phyloP scores from a whole-genome alignment of 2,329 filamentous ascomycete species.

The Phialocephala subalpina region DNA sequence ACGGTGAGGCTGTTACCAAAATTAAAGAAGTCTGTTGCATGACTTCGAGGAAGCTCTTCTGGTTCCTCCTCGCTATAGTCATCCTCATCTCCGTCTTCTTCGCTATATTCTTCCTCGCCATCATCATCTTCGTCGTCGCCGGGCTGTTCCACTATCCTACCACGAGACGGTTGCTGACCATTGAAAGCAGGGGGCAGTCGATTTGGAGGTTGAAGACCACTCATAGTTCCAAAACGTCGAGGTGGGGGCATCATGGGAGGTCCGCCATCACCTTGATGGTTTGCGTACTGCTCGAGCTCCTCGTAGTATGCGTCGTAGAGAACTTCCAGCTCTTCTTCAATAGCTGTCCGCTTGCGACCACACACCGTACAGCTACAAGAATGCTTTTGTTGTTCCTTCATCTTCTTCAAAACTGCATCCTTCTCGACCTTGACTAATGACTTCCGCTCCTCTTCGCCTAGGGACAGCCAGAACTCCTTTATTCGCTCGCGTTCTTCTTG shows the following conservation, averaged over 20 bases:
- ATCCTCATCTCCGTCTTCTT: slow-evolving; percentile 66
- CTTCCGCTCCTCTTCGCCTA: slow-evolving; percentile 94
- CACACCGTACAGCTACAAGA: slow-evolving; percentile 98
- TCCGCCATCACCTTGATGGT: slow-evolving; percentile 77
- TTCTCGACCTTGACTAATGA: slow-evolving; percentile 98
- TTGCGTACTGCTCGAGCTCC: slow-evolving; percentile 96
- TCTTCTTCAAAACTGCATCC: slow-evolving; percentile 96
- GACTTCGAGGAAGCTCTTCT: slow-evolving; percentile 70
- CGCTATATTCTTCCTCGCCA: slow-evolving; percentile 51
- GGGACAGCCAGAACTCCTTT: slow-evolving; percentile 95
- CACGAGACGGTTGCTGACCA: slow-evolving; percentile 75
- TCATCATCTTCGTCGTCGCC: slow-evolving; percentile 59
- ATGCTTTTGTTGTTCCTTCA: slow-evolving; percentile 99
- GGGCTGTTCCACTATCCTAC: slow-evolving; percentile 75
- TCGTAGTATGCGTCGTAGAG: slow-evolving; percentile 99
- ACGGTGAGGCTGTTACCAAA: slow-evolving; percentile 98
- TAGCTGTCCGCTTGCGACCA: slow-evolving; percentile 93
- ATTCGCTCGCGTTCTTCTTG: slow-evolving; percentile 96
- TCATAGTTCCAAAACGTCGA: slow-evolving; percentile 66
- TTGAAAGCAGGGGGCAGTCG: slow-evolving; percentile 65
- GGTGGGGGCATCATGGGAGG: slow-evolving; percentile 74
- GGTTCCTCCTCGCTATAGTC: slow-evolving; percentile 74
- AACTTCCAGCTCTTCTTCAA: slow-evolving; percentile 97
- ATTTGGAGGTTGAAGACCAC: slow-evolving; percentile 63
- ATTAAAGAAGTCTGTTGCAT: slow-evolving; percentile 88